phyloP scores from a whole-genome alignment of 768 basidiomycete species.

The Pisolithus albus region DNA sequence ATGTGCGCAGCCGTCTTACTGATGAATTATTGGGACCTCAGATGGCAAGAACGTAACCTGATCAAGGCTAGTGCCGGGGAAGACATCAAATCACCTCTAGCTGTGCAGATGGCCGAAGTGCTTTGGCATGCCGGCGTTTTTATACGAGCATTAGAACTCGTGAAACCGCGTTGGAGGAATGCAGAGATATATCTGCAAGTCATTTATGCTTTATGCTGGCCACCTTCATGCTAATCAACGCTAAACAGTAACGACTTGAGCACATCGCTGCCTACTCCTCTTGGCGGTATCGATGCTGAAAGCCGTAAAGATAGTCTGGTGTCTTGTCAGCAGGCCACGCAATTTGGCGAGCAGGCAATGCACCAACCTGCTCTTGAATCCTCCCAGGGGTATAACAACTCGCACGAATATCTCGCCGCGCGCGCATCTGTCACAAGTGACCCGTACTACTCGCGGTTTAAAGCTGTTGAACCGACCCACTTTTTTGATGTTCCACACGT shows the following conservation, averaged over 20 bases:
- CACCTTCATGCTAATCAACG: slow-evolving; percentile 30
- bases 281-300: slow-evolving; percentile 17
- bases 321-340: slow-evolving; percentile 3
- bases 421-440: slow-evolving; percentile 9
- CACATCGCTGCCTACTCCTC: slow-evolving; percentile 22
- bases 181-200: slow-evolving; percentile 33
- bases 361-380: slow-evolving; percentile 5
- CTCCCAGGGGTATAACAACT: slow-evolving; percentile 9
- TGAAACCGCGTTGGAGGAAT: slow-evolving; percentile 25
- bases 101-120: slow-evolving; percentile 24
- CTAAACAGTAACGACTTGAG: slow-evolving; percentile 19
- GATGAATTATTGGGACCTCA: slow-evolving; percentile 54
- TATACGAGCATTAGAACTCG: slow-evolving; percentile 20
- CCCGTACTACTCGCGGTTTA: slow-evolving; percentile 7
- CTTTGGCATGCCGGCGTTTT: slow-evolving; percentile 25
- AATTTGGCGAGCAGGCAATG: slow-evolving; percentile 7
- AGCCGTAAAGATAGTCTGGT: slow-evolving; percentile 6
- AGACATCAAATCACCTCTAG: slow-evolving; percentile 26
- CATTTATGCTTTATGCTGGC: neutral
- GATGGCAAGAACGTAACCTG: slow-evolving; percentile 36
- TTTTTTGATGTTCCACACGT: slow-evolving; percentile 23
- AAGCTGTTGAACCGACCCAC: slow-evolving; percentile 11
- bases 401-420: slow-evolving; percentile 9
- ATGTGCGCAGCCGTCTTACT: slow-evolving; percentile 47
- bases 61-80: slow-evolving; percentile 16